Base-by-base conservation (phyloP, 805 yeast species). In the Ascoidea asiatica region DNA sequence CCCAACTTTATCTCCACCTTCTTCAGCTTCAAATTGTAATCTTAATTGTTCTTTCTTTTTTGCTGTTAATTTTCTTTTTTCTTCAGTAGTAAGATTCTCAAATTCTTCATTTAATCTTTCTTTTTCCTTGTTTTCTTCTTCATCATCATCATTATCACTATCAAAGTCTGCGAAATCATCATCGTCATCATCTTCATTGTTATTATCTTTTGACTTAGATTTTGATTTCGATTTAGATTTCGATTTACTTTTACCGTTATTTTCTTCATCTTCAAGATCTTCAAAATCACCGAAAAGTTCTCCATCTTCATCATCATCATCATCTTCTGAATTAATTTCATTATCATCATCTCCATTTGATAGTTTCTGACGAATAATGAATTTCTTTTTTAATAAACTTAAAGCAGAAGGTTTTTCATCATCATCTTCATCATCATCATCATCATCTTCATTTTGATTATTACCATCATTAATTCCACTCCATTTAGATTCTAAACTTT, bases 21-120 rank as follows among this genome's bases (percentile, higher is more conserved):
- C 88, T 58, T 80, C 87, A 43, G 79, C 87, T 57, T 92, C 97
- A 56, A 92, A 87, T 58, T 92, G 97, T 55, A 85, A 70, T 48
- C 88, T 79, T 47, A 90, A 69, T 55, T 84, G 80, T 51, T 89
- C 97, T 56, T 92, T 94, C 67, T 84, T 88, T 49, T 81, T 77
- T 1, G 97, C 95, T 56, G 89, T 89, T 44, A 76, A 64, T 43
- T 75, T 79, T 59, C 97, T 77, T 59, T 78, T 81, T 56, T 84
- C 79, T 46, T 81, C 94, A 35, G 81, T 64, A 1, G 90, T 66
- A 40, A 77, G 52, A 38, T 29, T 29, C 15, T 29, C 15, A 29
- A 29, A 29, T 11, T 29, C 35, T 29, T 29, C 35, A 29, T 29
- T 15, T 15, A 29, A 11, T 11, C 15, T 29, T 29, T 8, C 15